phyloP scores from a whole-genome alignment of 2,329 filamentous ascomycete species.

The Botrytis porri region DNA sequence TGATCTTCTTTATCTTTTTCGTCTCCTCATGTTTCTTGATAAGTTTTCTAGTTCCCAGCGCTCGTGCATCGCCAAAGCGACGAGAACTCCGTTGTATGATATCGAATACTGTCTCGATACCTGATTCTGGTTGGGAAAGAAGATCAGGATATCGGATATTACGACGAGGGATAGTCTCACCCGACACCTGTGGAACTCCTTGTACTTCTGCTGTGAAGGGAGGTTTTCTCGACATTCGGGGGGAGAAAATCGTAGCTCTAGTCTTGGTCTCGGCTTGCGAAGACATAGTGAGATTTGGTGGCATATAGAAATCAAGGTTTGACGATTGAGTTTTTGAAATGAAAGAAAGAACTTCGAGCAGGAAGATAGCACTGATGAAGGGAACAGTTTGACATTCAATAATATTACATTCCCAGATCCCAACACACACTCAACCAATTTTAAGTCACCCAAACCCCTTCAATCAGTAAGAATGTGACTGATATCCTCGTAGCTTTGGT shows the following conservation, averaged over 20 bases:
- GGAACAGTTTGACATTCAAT: neutral
- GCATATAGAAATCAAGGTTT: neutral
- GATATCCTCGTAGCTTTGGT: neutral
- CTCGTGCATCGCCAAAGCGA: conserved; percentile 63
- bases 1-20: conserved; percentile 85
- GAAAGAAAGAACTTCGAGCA: neutral
- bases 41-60: conserved; percentile 68
- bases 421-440: neutral
- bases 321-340: neutral
- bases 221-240: conserved; percentile 40
- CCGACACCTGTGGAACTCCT: conserved; percentile 53
- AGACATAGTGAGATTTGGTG: conserved; percentile 7
- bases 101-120: conserved; percentile 70
- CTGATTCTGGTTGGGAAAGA: conserved; percentile 3
- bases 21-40: conserved; percentile 76
- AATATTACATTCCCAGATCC: conserved; percentile 1
- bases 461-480: neutral
- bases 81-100: conserved; percentile 66
- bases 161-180: conserved; percentile 64
- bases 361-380: neutral
- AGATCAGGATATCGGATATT: conserved; percentile 52
- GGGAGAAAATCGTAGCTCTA: conserved; percentile 14
- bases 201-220: conserved; percentile 60
- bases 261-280: neutral
- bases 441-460: neutral